phyloP scores from a whole-genome alignment of 345 rosid genomes.

The Gynandropsis gynandra region DNA sequence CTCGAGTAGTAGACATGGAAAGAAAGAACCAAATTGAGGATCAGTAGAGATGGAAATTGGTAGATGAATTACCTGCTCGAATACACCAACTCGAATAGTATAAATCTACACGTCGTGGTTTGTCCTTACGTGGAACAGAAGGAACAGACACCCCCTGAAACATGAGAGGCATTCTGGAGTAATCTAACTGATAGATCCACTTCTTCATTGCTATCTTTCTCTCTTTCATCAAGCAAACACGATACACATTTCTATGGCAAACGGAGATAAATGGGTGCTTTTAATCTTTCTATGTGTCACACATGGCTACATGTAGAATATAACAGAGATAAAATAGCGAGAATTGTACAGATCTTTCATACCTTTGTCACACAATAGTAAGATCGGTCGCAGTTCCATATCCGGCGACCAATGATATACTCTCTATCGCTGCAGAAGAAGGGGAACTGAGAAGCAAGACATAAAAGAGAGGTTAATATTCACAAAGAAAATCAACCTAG shows the following conservation, averaged over 20 bases:
- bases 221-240: background rate
- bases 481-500: background rate
- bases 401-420: constrained; percentile 73
- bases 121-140: constrained; percentile 43
- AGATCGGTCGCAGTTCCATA: constrained; percentile 54
- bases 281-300: too few species aligned
- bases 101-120: constrained; percentile 58
- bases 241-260: too few species aligned
- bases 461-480: constrained; percentile 2
- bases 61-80: constrained; percentile 44
- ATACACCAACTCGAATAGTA: constrained; percentile 86
- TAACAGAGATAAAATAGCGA: too few species aligned
- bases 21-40: background rate
- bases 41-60: background rate
- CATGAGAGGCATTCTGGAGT: constrained; percentile 4
- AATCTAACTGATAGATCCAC: background rate
- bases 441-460: constrained; percentile 48
- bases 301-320: too few species aligned
- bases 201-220: background rate
- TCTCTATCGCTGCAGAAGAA: constrained; percentile 84
- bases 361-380: constrained; percentile 85
- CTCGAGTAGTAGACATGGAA: background rate
- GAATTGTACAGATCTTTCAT: constrained; percentile 18
- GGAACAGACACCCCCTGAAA: constrained; percentile 56
- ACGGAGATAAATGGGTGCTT: too few species aligned